Evolutionary conservation across 2,329 filamentous ascomycete genomes (phyloP), one percentile per base, ranked within the genome.

Genomic region (Tolypocladium amazonense): DNA sequence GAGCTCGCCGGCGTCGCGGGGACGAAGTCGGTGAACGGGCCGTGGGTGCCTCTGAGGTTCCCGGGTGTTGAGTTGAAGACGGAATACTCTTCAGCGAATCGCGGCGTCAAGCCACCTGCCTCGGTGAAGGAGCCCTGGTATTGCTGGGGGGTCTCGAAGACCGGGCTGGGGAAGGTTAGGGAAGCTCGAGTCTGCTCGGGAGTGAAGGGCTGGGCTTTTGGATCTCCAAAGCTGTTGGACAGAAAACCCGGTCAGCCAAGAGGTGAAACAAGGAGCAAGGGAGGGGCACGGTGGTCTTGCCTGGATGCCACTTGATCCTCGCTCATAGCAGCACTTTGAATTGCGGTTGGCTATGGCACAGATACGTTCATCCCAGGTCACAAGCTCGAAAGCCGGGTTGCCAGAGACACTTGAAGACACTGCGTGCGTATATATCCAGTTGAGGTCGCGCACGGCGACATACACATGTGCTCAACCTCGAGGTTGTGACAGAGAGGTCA

Each of bases 11-110:
- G 73, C 45, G 69, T 62, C 69, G 75, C 59, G 66, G 72, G 64
- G 67, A 68, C 66, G 66, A 79, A 78, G 65, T 81, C 79, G 64
- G 72, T 66, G 68, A 81, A 83, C 18, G 72, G 69, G 60, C 70
- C 75, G 60, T 77, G 74, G 52, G 74, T 70, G 58, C 75, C 79
- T 66, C 75, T 76, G 59, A 85, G 74, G 67, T 84, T 83, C 56
- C 81, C 83, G 20, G 84, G 84, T 11, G 83, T 85, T n/a, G 79
- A 75, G 72, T 85, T 84, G 75, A 87, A 86, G 67, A 86, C 82
- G 63, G 83, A 85, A 67, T 84, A 86, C 64, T 86, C 83, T 68
- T 86, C 82, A 64, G 83, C 82, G 74, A 85, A 87, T 60, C 78
- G 79, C 69, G 84, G 83, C 53, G 83, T 86, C 79, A 81, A 83